phyloP scores from a whole-genome alignment of 306 rosid genomes.

The Glycine soja region DNA sequence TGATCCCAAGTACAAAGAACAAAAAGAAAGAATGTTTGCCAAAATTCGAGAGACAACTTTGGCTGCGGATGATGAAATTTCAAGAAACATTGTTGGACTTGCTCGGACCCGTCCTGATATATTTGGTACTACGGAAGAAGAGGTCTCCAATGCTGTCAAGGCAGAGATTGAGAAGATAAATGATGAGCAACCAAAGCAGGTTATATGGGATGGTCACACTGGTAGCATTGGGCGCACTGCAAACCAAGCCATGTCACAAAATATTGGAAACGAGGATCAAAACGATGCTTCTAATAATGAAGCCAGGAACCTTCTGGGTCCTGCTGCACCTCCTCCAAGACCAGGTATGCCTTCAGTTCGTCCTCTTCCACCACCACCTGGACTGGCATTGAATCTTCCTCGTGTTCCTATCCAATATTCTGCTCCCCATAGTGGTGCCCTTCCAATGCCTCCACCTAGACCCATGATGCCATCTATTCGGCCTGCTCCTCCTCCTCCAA shows the following conservation, averaged over 20 bases:
- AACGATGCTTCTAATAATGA: conserved; percentile 65
- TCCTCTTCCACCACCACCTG: conserved; percentile 95
- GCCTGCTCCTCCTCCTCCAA: conserved; percentile 71
- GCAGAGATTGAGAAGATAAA: conserved; percentile 97
- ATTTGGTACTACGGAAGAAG: conserved; percentile 96
- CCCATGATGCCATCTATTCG: conserved; percentile 76
- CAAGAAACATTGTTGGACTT: conserved; percentile 88
- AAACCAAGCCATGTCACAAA: conserved; percentile 93
- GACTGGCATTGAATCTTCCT: conserved; percentile 91
- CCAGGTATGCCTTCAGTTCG: conserved; percentile 84
- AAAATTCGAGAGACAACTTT: conserved; percentile 98
- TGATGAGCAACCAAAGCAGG: conserved; percentile 97
- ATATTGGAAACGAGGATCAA: conserved; percentile 73
- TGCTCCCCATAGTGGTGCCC: conserved; percentile 62
- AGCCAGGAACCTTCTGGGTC: conserved; percentile 77
- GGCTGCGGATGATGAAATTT: conserved; percentile 94
- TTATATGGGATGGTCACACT: conserved; percentile 99
- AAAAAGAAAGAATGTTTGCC: conserved; percentile 97
- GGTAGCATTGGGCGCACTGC: conserved; percentile 98
- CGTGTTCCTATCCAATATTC: conserved; percentile 77
- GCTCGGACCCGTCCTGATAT: conserved; percentile 97
- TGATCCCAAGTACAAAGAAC: conserved; percentile 97
- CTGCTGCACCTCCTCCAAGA: conserved; percentile 91
- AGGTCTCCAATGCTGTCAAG: conserved; percentile 96
- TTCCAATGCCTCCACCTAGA: conserved; percentile 69